Evolutionary conservation across 495 filamentous ascomycete genomes (phyloP).

Genomic region (Venustampulla echinocandica): DNA sequence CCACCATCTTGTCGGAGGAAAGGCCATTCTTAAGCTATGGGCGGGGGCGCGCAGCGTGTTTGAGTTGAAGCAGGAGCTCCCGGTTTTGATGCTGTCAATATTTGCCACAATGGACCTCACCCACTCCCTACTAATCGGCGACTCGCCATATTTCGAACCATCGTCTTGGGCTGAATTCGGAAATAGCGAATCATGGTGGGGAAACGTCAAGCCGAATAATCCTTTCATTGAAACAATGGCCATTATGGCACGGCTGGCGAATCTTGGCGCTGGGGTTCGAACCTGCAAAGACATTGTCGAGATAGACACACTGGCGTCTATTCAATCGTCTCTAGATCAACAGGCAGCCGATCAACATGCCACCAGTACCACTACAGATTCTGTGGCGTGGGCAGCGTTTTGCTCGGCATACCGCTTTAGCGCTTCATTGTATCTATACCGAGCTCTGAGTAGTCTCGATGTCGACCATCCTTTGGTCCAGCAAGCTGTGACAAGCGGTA

Average conservation of each 20-base stretch:
- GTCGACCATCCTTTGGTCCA: conserved; percentile 19
- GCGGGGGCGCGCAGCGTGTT: conserved; percentile 19
- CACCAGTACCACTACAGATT: neutral
- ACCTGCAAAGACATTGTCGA: conserved; percentile 11
- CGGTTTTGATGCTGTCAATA: conserved; percentile 29
- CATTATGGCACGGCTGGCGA: conserved; percentile 15
- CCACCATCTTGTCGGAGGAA: conserved; percentile 30
- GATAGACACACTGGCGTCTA: conserved; percentile 13
- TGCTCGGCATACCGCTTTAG: conserved; percentile 16
- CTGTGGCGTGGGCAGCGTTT: conserved; percentile 18
- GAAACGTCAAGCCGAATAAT: conserved; percentile 16
- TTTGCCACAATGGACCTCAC: conserved; percentile 34
- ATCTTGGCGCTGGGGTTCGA: conserved; percentile 13
- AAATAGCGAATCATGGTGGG: conserved; percentile 19
- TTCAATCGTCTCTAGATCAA: conserved; percentile 15
- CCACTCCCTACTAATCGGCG: conserved; percentile 22
- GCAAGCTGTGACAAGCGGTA: conserved; percentile 12
- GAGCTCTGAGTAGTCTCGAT: conserved; percentile 18
- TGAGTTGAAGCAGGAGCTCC: conserved; percentile 23
- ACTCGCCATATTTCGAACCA: conserved; percentile 19
- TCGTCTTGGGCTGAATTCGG: conserved; percentile 18
- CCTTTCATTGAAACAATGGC: conserved; percentile 21
- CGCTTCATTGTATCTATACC: conserved; percentile 21
- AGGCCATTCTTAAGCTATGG: conserved; percentile 31
- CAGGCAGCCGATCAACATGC: conserved; percentile 9